A percentile compares a stretch with the other conserved stretches of the same genome.
Evolutionary conservation across 306 rosid species (phyloP).

Genomic region (Begonia masoniana): DNA sequence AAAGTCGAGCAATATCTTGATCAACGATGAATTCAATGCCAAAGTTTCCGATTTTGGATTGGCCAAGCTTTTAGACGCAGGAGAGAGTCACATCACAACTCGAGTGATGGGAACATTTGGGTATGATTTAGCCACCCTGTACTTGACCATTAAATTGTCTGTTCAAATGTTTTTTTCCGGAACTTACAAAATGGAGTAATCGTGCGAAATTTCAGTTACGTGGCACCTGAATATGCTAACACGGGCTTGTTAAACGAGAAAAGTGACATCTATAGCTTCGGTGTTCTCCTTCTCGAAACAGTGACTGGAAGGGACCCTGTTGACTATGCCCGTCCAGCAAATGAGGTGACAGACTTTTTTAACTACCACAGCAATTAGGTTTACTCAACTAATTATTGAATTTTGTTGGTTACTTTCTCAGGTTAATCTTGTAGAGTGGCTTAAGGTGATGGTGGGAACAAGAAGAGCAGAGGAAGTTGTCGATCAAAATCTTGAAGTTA

Average conservation of each 20-base stretch:
- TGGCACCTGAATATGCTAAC: constrained; percentile 94
- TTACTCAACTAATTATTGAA: too few species aligned
- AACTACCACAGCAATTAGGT: too few species aligned
- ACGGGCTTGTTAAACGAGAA: constrained; percentile 86
- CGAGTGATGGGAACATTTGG: constrained; percentile 98
- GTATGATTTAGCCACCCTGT: constrained; percentile 28
- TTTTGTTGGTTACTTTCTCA: constrained; percentile 8
- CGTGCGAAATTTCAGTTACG: constrained; percentile 37
- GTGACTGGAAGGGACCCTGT: constrained; percentile 93
- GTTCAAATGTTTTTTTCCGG: too few species aligned
- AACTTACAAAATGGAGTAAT: too few species aligned
- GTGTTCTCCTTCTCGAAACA: constrained; percentile 86
- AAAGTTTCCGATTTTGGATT: constrained; percentile 91
- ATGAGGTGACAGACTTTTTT: constrained; percentile 32
- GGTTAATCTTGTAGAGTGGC: constrained; percentile 99
- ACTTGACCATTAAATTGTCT: too few species aligned
- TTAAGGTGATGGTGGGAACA: constrained; percentile 90
- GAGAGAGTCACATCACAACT: constrained; percentile 85
- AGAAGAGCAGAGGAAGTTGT: constrained; percentile 87
- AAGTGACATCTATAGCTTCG: constrained; percentile 92
- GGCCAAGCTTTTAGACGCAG: constrained; percentile 78
- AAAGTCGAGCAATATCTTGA: constrained; percentile 83
- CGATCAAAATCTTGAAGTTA: constrained; percentile 61
- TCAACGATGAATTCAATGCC: constrained; percentile 82
- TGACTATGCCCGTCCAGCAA: constrained; percentile 60